Percentiles rank a stretch among this genome's conserved stretches.
Conservation (phyloP, 2,329 filamentous ascomycete genomes). For the Ophiostoma sp. region DNA sequence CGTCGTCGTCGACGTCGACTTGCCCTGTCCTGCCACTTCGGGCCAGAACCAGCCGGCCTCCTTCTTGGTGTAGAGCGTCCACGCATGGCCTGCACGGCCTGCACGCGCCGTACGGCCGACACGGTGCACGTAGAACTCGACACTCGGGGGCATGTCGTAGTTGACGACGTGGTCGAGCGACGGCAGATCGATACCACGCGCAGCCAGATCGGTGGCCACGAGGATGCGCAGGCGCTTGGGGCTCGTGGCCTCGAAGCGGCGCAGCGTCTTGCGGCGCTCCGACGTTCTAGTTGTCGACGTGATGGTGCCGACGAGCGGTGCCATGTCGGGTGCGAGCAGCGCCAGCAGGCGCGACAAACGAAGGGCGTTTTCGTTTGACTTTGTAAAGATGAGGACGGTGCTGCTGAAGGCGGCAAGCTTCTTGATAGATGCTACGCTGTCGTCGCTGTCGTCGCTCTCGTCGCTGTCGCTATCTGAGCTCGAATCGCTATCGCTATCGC, state of each 20-base stretch:
- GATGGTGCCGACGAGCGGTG: constrained; percentile 59
- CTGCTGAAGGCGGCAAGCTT: constrained; percentile 32
- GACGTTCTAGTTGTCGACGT: constrained; percentile 73
- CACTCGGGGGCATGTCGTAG: constrained; percentile 80
- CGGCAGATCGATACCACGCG: constrained; percentile 79
- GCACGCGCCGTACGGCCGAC: constrained; percentile 87
- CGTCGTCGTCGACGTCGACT: background rate
- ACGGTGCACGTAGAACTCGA: constrained; percentile 82
- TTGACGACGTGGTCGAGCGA: constrained; percentile 81
- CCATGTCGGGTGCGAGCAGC: constrained; percentile 57
- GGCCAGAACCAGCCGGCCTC: constrained; percentile 93
- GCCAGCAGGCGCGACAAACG: constrained; percentile 75
- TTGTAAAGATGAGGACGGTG: constrained; percentile 75
- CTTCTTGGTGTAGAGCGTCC: constrained; percentile 75
- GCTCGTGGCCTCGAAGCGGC: constrained; percentile 53
- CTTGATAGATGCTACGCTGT: background rate
- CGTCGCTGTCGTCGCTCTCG: background rate
- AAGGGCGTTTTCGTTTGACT: constrained; percentile 81
- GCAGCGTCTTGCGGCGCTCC: constrained; percentile 60
- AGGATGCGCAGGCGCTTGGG: constrained; percentile 60
- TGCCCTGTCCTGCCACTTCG: constrained; percentile 55
- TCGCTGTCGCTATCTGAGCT: constrained; percentile 24
- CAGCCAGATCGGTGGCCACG: constrained; percentile 88
- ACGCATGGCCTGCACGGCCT: constrained; percentile 67
- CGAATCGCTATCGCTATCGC: constrained; percentile 8